Evolutionary conservation across 306 rosid species (phyloP), one percentile per base, ranked within the genome.

Genomic region (Cicer pinnatifidum): DNA sequence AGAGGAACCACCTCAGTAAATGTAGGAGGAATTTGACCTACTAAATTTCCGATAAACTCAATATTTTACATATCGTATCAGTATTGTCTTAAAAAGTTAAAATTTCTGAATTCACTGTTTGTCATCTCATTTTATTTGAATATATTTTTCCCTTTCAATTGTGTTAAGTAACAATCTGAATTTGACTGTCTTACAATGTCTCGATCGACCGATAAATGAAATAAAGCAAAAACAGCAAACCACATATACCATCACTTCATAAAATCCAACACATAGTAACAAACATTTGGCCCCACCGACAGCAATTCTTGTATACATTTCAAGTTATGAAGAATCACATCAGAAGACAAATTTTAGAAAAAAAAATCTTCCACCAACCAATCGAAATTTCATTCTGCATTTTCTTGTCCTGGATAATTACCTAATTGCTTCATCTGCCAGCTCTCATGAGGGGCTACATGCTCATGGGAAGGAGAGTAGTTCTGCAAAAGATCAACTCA

Each of bases 361-460:
- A 23, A 28, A 28, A 28, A 59, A 72, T 67, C 78, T 57, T 75
- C 69, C 77, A 57, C 69, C 71, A 69, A 57, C 69, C 71, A 69
- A 66, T 52, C 54, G 71, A 62, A 45, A 57, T 12, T 71, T 88
- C 88, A 88, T 46, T 71, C 75, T 52, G 80, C 77, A 48, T 75
- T 77, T 82, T 85, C 88, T 54, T 85, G 84, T 71, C 82, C 82
- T 52, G 86, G 81, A 78, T 83, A 81, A 62, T 84, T 79, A 28
- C 86, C 89, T 23, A 86, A 86, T 66, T 82, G 85, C 72, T 85
- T 89, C 85, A 59, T 82, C 85, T 87, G 67, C 98, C 98, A 92
- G 92, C 95, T 88, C 73, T 88, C 96, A 73, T 73, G 91, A 61
- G 96, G 77, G 52, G 98, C 92, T 15, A 88, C 86, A 48, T 86